Conservation (phyloP, 129 eudicot genomes). For the Helichrysum umbraculigerum region DNA sequence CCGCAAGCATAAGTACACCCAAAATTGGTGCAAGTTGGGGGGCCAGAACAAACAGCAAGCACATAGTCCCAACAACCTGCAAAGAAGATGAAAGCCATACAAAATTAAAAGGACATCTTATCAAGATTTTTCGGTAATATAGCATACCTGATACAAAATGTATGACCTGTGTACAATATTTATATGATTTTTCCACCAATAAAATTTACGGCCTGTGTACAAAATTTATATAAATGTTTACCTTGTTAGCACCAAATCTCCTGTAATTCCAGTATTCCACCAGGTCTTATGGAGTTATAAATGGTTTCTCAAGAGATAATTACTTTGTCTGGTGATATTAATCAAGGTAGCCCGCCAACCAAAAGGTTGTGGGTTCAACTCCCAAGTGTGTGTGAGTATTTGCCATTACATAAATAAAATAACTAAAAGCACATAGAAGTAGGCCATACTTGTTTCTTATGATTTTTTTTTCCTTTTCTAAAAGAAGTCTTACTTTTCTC, state of each 20-base stretch:
- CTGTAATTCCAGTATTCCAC: conserved; percentile 25
- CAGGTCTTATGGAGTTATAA: conserved; percentile 10
- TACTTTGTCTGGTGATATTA: not conserved
- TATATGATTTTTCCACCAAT: conserved; percentile 3
- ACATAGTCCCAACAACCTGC: conserved; percentile 86
- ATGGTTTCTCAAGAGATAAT: conserved; percentile 12
- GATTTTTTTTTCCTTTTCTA: not conserved
- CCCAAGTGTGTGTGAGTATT: not conserved
- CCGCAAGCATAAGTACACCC: conserved; percentile 72
- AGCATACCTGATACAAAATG: not conserved
- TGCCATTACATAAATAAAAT: not conserved
- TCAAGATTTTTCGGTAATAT: not conserved
- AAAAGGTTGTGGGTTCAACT: not conserved
- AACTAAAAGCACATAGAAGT: conserved; percentile 12
- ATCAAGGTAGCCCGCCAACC: not conserved
- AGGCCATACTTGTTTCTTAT: not conserved
- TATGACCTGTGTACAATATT: not conserved
- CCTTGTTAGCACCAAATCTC: conserved; percentile 1
- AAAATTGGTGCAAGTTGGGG: conserved; percentile 90
- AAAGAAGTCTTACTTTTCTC: conserved; percentile 25
- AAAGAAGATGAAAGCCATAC: conserved; percentile 20
- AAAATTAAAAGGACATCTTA: conserved; percentile 11
- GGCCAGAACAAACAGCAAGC: conserved; percentile 77
- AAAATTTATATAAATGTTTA: not conserved
- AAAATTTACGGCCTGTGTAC: not conserved